Conservation (phyloP, 805 yeast genomes). For the Suhomyces xylopsoci region DNA sequence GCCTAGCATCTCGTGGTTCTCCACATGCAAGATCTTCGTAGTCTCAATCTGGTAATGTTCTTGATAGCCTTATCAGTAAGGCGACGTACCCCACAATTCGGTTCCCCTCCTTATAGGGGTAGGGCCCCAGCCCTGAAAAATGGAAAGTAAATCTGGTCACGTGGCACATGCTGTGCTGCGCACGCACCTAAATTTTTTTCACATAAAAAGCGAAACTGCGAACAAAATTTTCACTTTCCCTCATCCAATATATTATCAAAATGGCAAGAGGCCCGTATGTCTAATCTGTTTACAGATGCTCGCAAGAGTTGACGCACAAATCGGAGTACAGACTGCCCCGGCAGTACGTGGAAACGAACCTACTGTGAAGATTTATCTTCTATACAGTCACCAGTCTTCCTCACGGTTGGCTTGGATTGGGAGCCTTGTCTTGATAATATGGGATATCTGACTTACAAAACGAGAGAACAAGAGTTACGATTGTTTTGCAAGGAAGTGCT, state of each 20-base stretch:
- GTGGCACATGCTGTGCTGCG: not conserved
- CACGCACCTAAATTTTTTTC: not conserved
- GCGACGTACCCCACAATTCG: slow-evolving; percentile 2
- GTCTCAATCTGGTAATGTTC: not conserved
- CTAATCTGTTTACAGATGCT: slow-evolving; percentile 11
- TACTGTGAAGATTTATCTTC: not conserved
- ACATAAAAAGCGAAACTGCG: not conserved
- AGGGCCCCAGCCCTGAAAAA: not conserved
- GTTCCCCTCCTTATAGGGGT: slow-evolving; percentile 1
- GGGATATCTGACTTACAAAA: not conserved
- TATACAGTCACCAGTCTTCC: slow-evolving; percentile 21
- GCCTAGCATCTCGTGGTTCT: not conserved
- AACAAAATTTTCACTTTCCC: not conserved
- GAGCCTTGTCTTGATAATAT: slow-evolving; percentile 50
- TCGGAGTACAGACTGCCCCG: slow-evolving; percentile 13
- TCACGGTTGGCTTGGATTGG: slow-evolving; percentile 32
- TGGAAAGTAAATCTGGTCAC: not conserved
- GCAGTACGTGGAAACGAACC: slow-evolving; percentile 5
- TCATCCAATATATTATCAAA: slow-evolving; percentile 23
- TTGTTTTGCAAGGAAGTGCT: too few relatives aligned
- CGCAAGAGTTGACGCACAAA: slow-evolving; percentile 14
- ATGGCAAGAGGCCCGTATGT: slow-evolving; percentile 58
- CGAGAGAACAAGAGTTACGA: too few relatives aligned
- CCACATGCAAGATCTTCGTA: not conserved
- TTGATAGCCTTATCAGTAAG: not conserved